A percentile compares a stretch with the other conserved stretches of the same genome.
Conservation (phyloP, 768 basidiomycete genomes). For the Suillus subaureus region DNA sequence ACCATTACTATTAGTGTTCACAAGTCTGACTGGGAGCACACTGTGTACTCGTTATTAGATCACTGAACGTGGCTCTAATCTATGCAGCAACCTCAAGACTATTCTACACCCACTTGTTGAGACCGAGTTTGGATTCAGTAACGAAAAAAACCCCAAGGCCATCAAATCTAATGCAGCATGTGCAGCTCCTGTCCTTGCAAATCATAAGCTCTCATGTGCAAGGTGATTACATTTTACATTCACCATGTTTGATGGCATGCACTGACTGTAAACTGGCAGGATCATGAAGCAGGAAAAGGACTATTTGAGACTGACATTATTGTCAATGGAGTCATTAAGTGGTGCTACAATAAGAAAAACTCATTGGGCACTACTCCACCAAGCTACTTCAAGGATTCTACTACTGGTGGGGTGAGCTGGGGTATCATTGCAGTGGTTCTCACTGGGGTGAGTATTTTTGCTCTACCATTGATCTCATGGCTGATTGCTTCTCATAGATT, state of each 20-base stretch:
- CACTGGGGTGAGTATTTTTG: background rate
- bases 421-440: background rate
- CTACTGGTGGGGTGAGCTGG: background rate
- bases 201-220: background rate
- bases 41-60: too few species aligned
- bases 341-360: background rate
- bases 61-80: too few species aligned
- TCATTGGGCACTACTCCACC: background rate
- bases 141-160: background rate
- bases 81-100: background rate
- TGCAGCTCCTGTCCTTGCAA: background rate
- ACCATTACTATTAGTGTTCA: too few species aligned
- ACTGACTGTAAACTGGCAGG: background rate
- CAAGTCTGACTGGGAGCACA: too few species aligned
- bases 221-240: background rate
- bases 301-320: background rate
- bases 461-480: background rate
- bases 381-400: background rate
- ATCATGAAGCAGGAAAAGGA: background rate
- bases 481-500: background rate
- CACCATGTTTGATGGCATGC: background rate
- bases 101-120: background rate
- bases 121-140: too few species aligned
- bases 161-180: background rate
- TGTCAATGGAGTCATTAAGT: background rate